Base-by-base conservation (phyloP, 352 stramenopile species). In the Phytophthora rubi region DNA sequence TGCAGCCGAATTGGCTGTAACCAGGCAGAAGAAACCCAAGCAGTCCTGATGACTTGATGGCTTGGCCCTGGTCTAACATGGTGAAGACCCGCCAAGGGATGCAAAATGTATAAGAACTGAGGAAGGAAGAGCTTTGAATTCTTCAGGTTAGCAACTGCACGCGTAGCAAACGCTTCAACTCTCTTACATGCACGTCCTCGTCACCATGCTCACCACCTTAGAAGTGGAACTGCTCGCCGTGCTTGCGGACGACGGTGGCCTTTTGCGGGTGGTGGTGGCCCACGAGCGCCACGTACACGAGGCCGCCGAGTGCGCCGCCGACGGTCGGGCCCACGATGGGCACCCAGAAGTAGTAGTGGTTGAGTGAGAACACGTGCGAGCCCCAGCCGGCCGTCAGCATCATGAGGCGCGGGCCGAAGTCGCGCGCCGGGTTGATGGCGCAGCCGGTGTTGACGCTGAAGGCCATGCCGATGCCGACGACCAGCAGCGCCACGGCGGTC, bases 361-460 rank as follows among this genome's bases (percentile, higher is more conserved):
- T 61, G 16, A 77, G 57, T 39, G 78, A 76, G 66, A 86, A 88
- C 4, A 86, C 78, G 37, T 71, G 68, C 45, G 71, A 75, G 59
- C 80, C 80, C 76, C 76, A 88, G 21, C 78, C 80, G 30, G 74
- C 69, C 7, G 71, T 67, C 13, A 73, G 62, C 56, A 79, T 77
- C 61, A 83, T 70, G 54, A 88, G 70, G 15, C 80, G 80, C 52
- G 80, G 80, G 59, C 76, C 80, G n/a, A 90, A 81, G 70, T 90
- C 82, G 33, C 79, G 76, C 1, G 82, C 82, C 5, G 82, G 82
- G 70, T 90, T 90, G 53, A 90, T 74, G 23, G 80, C 77, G 39
- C 82, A 85, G 51, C 80, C 78, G 4, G 82, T 83, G 65, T 86
- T 86, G 30, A 81, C 67, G 45, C 80, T 82, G 72, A 90, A 90